Evolutionary conservation across 2,329 filamentous ascomycete species (phyloP), one percentile per base, ranked within the genome.

Genomic region (Aspergillus pseudoglaucus): DNA sequence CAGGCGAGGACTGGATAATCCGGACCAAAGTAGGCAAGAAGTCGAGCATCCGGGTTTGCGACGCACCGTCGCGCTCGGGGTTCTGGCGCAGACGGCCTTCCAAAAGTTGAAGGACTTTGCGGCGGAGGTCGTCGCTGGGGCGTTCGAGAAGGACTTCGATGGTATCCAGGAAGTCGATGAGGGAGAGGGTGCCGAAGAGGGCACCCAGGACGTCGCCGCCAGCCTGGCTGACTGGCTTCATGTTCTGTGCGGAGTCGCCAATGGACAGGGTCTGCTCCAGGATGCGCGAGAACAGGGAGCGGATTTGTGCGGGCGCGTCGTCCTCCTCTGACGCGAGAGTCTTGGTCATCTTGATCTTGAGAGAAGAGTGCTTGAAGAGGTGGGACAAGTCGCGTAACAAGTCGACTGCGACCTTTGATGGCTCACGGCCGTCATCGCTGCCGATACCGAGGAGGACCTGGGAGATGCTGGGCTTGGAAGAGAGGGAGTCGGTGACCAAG

Each of bases 161-260:
- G 8, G 90, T 87, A 64, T 88, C 88, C 66, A 97, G 83, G 66
- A 97, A 93, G 68, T 96, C 89, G 45, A 83, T 78, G 3, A 91
- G 90, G 0, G 90, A 91, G 38, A 95, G 77, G 6, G 96, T 79
- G 53, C 88, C 85, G 44, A 98, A 77, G n/a, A 95, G 74, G 53
- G 86, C 85, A 15, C 87, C 83, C 42, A 97, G 76, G 1, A 88
- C 80, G 48, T 87, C 81, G 35, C 86, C 85, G 59, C 75, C 75
- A 20, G 70, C 70, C 43, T 63, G 62, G 51, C 62, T 66, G 45
- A 67, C 59, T 39, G 61, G 51, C 50, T 69, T 69, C 50, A 66
- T 64, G 38, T 51, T 60, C 42, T 65, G 60, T 47, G 67, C 64
- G 20, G 57, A 59, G 43, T 88, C 84, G 8, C 84, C 83, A 42